These are phyloP conservation scores for Anthostomella pinea DNA, from an alignment of 2,329 filamentous ascomycete genomes.

Conservation along the genomic window DNA sequence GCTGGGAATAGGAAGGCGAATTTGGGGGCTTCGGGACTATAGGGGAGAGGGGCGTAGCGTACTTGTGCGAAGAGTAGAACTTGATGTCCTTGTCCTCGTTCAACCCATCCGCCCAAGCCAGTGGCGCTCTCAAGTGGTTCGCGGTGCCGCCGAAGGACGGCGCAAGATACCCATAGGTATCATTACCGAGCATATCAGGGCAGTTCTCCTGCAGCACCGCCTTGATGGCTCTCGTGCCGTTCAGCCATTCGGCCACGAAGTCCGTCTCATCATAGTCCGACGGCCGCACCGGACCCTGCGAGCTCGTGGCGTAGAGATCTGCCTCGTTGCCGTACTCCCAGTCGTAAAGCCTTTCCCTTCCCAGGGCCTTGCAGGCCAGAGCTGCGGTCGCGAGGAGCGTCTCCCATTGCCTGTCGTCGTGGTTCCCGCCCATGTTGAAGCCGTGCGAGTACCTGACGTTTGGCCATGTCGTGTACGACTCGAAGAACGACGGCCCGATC, in stretches of 20 bases:
- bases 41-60: constrained; percentile 19
- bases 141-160: constrained; percentile 55
- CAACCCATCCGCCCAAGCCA: constrained; percentile 53
- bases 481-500: constrained; percentile 61
- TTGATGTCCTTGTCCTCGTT: constrained; percentile 47
- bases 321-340: constrained; percentile 67
- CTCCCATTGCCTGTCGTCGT: constrained; percentile 44
- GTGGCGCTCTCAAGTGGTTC: constrained; percentile 49
- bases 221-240: constrained; percentile 50
- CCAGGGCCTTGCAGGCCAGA: constrained; percentile 55
- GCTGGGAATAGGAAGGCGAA: not conserved
- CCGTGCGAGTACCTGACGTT: constrained; percentile 57
- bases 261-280: constrained; percentile 49
- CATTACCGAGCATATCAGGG: constrained; percentile 42
- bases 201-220: constrained; percentile 45
- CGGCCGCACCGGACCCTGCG: constrained; percentile 51
- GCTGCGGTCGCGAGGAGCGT: constrained; percentile 54
- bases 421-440: constrained; percentile 57
- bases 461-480: constrained; percentile 58
- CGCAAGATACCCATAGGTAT: constrained; percentile 50
- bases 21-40: not conserved
- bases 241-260: constrained; percentile 58
- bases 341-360: constrained; percentile 46
- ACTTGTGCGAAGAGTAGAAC: constrained; percentile 60
- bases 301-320: constrained; percentile 54